A percentile compares a stretch with the other conserved stretches of the same genome.
phyloP scores from a whole-genome alignment of 305 asterid genomes.

The Coffea humblotiana region DNA sequence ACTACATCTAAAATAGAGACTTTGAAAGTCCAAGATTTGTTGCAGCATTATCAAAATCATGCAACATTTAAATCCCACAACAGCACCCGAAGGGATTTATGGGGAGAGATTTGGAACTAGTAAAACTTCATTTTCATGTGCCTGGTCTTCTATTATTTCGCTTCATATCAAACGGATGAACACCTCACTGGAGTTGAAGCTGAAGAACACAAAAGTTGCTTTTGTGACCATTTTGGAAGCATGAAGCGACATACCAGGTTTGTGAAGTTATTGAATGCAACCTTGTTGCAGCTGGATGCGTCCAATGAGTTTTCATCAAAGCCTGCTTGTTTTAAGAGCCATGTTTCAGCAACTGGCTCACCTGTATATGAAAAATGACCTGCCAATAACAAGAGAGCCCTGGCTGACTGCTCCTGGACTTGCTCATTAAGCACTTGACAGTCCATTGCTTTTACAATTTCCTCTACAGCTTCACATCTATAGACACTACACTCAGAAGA shows the following conservation, averaged over 20 bases:
- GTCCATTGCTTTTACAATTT: constrained; percentile 52
- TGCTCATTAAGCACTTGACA: constrained; percentile 50
- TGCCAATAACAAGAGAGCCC: constrained; percentile 61
- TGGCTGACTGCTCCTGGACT: constrained; percentile 58
- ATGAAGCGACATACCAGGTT: constrained; percentile 33
- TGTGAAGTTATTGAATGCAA: constrained; percentile 12
- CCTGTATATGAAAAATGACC: constrained; percentile 76
- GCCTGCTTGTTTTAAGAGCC: constrained; percentile 66
- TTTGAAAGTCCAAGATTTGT: background rate
- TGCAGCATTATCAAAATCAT: background rate
- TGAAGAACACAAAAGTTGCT: background rate
- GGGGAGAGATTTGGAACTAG: background rate
- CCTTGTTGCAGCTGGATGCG: constrained; percentile 22
- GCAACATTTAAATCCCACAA: background rate
- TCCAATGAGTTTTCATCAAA: constrained; percentile 27
- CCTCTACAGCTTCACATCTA: constrained; percentile 76
- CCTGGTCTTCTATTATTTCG: background rate
- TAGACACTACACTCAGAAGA: constrained; percentile 51
- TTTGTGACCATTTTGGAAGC: background rate
- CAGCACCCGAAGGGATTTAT: background rate
- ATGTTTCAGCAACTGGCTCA: constrained; percentile 53
- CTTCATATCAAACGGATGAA: background rate
- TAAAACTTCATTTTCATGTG: background rate
- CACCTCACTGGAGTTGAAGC: background rate
- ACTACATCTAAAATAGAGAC: background rate